Conservation (phyloP, 2,329 filamentous ascomycete genomes). For the Xylaria sp. region DNA sequence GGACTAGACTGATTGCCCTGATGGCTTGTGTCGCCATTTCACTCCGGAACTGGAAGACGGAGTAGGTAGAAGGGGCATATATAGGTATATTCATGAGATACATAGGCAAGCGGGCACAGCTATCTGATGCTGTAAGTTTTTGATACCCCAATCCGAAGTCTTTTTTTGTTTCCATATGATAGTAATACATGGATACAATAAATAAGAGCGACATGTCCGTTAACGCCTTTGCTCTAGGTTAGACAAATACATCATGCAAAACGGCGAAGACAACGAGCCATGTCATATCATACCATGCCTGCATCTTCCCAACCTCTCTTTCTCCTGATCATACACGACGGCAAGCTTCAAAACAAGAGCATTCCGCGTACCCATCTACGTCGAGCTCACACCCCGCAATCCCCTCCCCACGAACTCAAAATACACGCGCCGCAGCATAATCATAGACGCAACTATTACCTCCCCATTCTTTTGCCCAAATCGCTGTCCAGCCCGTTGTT, state of each 20-base stretch:
- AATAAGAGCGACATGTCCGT: not conserved
- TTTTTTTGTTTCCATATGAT: not conserved
- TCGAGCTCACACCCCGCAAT: no score
- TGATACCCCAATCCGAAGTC: not conserved
- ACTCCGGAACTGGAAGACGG: not conserved
- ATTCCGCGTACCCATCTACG: no score
- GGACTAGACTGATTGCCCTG: not conserved
- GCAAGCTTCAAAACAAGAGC: no score
- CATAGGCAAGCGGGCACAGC: constrained; percentile 7
- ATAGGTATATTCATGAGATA: constrained; percentile 12
- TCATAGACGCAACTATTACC: no score
- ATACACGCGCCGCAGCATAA: not conserved
- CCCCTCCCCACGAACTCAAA: constrained; percentile 25
- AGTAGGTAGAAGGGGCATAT: not conserved
- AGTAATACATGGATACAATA: constrained; percentile 3
- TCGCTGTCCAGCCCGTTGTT: not conserved
- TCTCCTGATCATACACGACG: not conserved
- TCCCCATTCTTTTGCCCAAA: no score
- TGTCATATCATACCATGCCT: no score
- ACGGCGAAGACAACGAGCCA: not conserved
- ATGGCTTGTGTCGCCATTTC: not conserved
- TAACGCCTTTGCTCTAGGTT: not conserved
- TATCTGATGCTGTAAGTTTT: constrained; percentile 19
- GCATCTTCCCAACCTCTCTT: not conserved
- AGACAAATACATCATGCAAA: not conserved